Percentiles rank a stretch among this genome's conserved stretches.
Conservation (phyloP, 306 rosid genomes). For the Medicago arabica region DNA sequence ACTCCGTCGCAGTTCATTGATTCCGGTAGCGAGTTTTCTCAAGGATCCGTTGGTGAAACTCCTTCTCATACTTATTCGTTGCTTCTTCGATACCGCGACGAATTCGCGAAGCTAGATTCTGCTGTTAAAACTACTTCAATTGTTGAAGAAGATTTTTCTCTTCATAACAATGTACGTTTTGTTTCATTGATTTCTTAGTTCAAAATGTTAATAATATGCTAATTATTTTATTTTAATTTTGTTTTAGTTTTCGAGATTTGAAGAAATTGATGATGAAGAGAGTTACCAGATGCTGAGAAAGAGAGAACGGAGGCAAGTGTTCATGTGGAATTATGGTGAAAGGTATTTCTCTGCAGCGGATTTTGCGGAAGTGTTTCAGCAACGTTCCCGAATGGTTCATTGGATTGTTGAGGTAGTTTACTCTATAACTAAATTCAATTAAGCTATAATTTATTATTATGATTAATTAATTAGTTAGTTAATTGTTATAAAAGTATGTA, state of each 20-base stretch:
- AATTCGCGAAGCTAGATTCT: slow-evolving; percentile 49
- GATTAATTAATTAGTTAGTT: not conserved
- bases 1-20: slow-evolving; percentile 64
- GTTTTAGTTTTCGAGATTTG: slow-evolving; percentile 58
- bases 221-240: not conserved
- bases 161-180: slow-evolving; percentile 53
- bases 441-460: not conserved
- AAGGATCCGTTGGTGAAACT: slow-evolving; percentile 66
- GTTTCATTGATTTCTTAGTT: slow-evolving; percentile 24
- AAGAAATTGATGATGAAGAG: slow-evolving; percentile 73
- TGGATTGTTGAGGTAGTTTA: slow-evolving; percentile 92
- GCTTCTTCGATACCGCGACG: slow-evolving; percentile 65
- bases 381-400: slow-evolving; percentile 69
- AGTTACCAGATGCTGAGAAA: slow-evolving; percentile 69
- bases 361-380: slow-evolving; percentile 64
- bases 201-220: not conserved
- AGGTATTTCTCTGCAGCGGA: slow-evolving; percentile 59
- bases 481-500: not conserved
- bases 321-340: slow-evolving; percentile 55
- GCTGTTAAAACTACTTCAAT: slow-evolving; percentile 15
- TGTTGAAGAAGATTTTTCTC: slow-evolving; percentile 49
- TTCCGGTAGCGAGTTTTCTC: slow-evolving; percentile 88
- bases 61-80: slow-evolving; percentile 66
- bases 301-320: slow-evolving; percentile 66
- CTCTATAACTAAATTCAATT: slow-evolving; percentile 14